phyloP scores from a whole-genome alignment of 768 basidiomycete species.

The Ramaria sp. region DNA sequence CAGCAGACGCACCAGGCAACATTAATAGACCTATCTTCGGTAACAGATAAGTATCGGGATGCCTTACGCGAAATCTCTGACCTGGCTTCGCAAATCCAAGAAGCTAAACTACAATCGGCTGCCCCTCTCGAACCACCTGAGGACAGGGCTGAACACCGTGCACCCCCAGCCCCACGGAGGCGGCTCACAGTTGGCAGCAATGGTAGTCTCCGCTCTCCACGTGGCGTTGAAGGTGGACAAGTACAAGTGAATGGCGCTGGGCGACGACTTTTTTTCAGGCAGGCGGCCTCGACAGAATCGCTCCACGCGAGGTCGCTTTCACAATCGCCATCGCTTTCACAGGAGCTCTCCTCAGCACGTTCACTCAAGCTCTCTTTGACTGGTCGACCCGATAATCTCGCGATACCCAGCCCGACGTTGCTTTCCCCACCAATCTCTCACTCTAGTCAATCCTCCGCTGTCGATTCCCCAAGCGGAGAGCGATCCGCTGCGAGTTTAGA shows the following conservation, averaged over 20 bases:
- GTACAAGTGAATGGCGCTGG: conserved; percentile 34
- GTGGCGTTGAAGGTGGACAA: conserved; percentile 1
- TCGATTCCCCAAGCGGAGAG: conserved; percentile 46
- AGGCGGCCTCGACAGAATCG: conserved; percentile 79
- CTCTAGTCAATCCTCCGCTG: conserved; percentile 8
- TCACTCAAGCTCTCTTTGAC: conserved; percentile 68
- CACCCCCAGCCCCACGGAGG: conserved; percentile 31
- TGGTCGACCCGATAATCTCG: conserved; percentile 6
- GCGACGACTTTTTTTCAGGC: conserved; percentile 76
- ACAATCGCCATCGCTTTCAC: conserved; percentile 92
- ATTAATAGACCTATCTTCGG: conserved; percentile 64
- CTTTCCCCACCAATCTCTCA: conserved; percentile 40
- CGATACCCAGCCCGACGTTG: conserved; percentile 8
- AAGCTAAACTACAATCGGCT: conserved; percentile 51
- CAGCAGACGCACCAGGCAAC: conserved; percentile 77
- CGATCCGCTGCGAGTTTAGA: conserved; percentile 80
- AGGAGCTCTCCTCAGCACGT: conserved; percentile 87
- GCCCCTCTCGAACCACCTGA: conserved; percentile 28
- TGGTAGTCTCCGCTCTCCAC: conserved; percentile 2
- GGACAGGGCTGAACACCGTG: conserved; percentile 31
- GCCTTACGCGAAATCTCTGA: conserved; percentile 90
- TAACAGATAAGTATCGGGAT: conserved; percentile 78
- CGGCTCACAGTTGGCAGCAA: conserved; percentile 41
- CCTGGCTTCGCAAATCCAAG: conserved; percentile 82
- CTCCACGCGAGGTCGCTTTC: conserved; percentile 88